phyloP scores from a whole-genome alignment of 805 yeast genomes.

The Kregervanrija fluxuum region DNA sequence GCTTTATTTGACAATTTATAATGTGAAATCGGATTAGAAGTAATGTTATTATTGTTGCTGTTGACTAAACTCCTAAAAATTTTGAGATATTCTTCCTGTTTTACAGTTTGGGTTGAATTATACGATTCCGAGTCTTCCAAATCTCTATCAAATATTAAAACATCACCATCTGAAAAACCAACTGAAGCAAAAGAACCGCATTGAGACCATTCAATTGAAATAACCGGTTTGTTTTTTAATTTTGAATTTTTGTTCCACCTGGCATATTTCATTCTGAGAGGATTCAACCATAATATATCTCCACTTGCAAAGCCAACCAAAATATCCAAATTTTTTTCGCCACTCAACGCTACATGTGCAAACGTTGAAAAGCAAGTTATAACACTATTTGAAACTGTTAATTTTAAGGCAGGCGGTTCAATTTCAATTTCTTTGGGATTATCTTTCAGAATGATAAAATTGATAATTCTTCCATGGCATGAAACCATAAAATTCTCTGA shows the following conservation, averaged over 20 bases:
- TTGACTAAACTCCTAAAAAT: constrained; percentile 14
- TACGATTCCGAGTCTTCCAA: constrained; percentile 38
- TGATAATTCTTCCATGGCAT: constrained; percentile 44
- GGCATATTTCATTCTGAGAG: constrained; percentile 39
- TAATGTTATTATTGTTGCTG: background rate
- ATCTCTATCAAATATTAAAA: constrained; percentile 43
- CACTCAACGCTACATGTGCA: constrained; percentile 15
- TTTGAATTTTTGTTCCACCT: constrained; percentile 46
- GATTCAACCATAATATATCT: constrained; percentile 57
- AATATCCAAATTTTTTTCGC: constrained; percentile 39
- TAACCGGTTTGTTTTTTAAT: constrained; percentile 35
- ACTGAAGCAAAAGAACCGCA: constrained; percentile 43
- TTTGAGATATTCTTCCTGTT: constrained; percentile 30
- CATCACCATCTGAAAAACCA: constrained; percentile 59
- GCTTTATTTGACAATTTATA: constrained; percentile 56
- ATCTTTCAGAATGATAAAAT: constrained; percentile 34
- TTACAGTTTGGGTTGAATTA: constrained; percentile 9
- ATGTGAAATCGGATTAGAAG: constrained; percentile 45
- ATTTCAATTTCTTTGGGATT: constrained; percentile 34
- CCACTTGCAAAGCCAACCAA: constrained; percentile 60
- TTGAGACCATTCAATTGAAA: constrained; percentile 40
- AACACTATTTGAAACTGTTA: constrained; percentile 32
- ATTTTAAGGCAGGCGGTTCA: constrained; percentile 36
- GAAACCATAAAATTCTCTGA: constrained; percentile 32
- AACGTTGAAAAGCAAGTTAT: constrained; percentile 34